Evolutionary conservation across 495 filamentous ascomycete genomes (phyloP).

Genomic region (Immersiella caudata): DNA sequence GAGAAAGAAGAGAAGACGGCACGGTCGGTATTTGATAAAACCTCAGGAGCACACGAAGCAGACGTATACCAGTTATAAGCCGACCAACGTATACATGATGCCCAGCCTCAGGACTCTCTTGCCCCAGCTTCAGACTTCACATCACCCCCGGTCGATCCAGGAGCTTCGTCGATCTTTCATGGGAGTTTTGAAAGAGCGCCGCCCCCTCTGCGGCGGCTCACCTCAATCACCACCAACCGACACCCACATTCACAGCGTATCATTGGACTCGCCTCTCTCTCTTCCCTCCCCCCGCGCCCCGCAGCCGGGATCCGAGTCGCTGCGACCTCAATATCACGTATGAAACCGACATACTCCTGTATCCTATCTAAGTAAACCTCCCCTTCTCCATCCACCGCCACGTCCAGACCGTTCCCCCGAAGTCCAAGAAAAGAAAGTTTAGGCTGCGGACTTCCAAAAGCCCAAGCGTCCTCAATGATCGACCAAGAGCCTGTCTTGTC

Average conservation of each 20-base stretch:
- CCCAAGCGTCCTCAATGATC: neutral
- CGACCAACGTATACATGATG: constrained; percentile 1
- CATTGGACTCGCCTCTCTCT: neutral
- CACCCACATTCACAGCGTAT: neutral
- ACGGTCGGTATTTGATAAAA: neutral
- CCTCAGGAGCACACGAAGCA: neutral
- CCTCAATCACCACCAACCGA: neutral
- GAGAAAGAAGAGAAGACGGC: neutral
- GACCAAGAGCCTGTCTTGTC: neutral
- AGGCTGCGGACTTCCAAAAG: neutral
- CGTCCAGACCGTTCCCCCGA: neutral
- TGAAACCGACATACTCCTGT: neutral
- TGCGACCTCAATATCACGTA: neutral
- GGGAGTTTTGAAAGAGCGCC: neutral
- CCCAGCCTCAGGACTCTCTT: neutral
- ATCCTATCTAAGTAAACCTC: neutral
- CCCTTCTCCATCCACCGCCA: too few species aligned
- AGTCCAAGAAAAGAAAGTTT: neutral
- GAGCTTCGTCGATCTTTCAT: constrained; percentile 17
- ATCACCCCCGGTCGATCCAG: constrained; percentile 8
- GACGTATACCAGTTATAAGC: neutral
- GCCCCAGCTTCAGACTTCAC: neutral
- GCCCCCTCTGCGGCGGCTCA: neutral
- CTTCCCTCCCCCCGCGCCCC: neutral
- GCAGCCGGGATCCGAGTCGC: neutral